phyloP scores from a whole-genome alignment of 2,329 filamentous ascomycete species.

The Alternaria tenuissima region DNA sequence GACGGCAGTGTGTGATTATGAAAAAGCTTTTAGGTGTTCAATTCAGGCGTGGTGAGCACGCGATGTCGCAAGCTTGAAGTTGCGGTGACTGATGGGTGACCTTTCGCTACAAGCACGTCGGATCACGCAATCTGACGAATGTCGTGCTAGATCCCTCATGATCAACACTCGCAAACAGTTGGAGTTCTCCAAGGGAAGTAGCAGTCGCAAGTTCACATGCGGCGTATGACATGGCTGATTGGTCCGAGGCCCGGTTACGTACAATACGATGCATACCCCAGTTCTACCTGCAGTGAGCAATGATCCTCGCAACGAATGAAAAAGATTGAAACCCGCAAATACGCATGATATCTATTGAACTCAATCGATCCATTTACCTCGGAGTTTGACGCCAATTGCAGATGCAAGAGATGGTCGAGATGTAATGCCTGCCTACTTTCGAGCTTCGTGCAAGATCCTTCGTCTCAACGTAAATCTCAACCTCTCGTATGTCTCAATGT shows the following conservation, averaged over 20 bases:
- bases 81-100: slow-evolving; percentile 24
- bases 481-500: background rate
- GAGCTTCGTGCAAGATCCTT: background rate
- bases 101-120: slow-evolving; percentile 40
- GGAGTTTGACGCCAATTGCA: background rate
- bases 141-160: background rate
- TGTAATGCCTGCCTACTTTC: background rate
- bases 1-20: background rate
- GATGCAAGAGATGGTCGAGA: background rate
- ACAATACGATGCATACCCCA: background rate
- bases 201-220: background rate
- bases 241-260: background rate
- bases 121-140: slow-evolving; percentile 42
- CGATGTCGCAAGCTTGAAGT: slow-evolving; percentile 4
- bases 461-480: background rate
- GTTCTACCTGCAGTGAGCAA: slow-evolving; percentile 2
- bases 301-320: background rate
- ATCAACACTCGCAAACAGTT: background rate
- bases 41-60: background rate
- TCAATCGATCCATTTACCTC: background rate
- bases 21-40: background rate
- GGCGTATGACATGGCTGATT: background rate
- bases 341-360: background rate
- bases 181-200: background rate
- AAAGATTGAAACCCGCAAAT: background rate